Evolutionary conservation across 2,329 filamentous ascomycete genomes (phyloP), one percentile per base, ranked within the genome.

Genomic region (Dothideomycetes sp.): DNA sequence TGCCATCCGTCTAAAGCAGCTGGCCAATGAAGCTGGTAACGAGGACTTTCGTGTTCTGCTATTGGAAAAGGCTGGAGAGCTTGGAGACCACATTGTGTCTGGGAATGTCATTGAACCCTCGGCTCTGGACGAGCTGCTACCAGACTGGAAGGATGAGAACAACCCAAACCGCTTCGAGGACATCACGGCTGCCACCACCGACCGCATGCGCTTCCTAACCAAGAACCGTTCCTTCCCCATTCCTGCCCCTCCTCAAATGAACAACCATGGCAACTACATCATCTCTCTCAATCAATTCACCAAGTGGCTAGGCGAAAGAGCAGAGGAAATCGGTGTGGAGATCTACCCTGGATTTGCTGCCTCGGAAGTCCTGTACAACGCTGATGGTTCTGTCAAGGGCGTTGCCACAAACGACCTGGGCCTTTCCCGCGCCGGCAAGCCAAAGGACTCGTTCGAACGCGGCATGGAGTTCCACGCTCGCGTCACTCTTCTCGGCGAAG

Each of bases 391-490:
- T 1, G 91, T 98, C 37, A 81, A 80, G 61, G 91, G 91, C 48
- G 89, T 98, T 31, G 91, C 91, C 14, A 98, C 91, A 34, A 96
- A 96, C 55, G 91, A 98, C 55, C 68, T 95, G 16, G 91, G 91
- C 30, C 75, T 98, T 44, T 79, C 73, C 8, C 75, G 87, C 40
- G 75, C 83, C 52, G 89, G 89, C 30, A 82, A 81, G 59, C 77
- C 88, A 27, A 95, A 94, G 67, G 83, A 91, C 41, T 80, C 73
- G 5, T 98, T 95, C 55, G 88, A 96, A 69, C 76, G 91, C 45
- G 91, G 91, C 44, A 98, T 98, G 91, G 91, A 94, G 64, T 98
- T 98, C 59, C 87, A 94, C 56, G 89, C 91, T 5, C 73, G 83
- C 42, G 80, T 91, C 36, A 98, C 91, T 29, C 71, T 98, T 40